Evolutionary conservation across 495 filamentous ascomycete species (phyloP), one percentile per base, ranked within the genome.

Genomic region (Xylaria scruposa): DNA sequence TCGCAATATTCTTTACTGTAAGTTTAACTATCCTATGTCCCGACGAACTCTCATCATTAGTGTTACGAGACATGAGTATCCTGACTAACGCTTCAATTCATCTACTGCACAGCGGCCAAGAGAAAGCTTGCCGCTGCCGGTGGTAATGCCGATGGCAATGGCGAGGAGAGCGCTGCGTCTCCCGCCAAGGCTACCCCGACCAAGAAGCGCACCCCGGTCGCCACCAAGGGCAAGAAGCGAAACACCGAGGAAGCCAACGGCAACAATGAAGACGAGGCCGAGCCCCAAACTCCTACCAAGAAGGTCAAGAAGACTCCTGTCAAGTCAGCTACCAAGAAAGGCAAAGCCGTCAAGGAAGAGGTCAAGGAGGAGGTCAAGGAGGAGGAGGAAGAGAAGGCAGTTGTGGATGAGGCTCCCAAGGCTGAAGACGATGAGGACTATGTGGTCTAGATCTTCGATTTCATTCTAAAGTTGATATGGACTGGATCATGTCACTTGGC

Each of bases 1-100:
- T 0, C 15, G 10, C 2, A 78, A 78, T 49, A 12, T 77, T 9
- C 13, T 78, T 0, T 3, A 0, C 38, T 26, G 77, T 78, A 72
- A 69, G 75, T 46, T 17, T 12, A 8, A 10, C 13, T 21, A 42
- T 44, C n/a, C 24, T 19, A 40, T 46, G 13, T 33, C n/a, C 5
- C 26, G 4, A 33, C 0, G n/a, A 31, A 7, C 38, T 10, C 21
- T n/a, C 2, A 4, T 4, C 42, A 7, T 44, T 0, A 19, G 17
- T 42, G 24, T 29, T 19, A 21, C 6, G 15, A 46, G 12, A 24
- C 17, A 62, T 3, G 26, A 9, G 10, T 12, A 42, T 15, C 1
- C 12, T 13, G 4, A 56, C 47, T 56, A 29, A 67, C 19, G 21
- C 29, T 21, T 49, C 15, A 5, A 10, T 36, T 29, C 21, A 19